Evolutionary conservation across 129 eudicot species (phyloP).

Genomic region (Tagetes erecta): DNA sequence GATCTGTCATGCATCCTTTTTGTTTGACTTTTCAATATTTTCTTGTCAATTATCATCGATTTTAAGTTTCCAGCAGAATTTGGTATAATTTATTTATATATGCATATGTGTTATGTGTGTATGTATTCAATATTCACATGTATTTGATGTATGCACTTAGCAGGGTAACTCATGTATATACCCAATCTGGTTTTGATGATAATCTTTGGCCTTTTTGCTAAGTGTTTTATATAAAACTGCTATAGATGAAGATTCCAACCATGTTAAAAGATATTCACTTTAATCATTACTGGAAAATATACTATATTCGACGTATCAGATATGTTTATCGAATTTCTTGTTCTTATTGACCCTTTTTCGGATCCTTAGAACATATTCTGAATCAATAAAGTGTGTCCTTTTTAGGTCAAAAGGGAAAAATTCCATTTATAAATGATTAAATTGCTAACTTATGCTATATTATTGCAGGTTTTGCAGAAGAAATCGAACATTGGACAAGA

Average conservation of each 20-base stretch:
- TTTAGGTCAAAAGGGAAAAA: constrained; percentile 13
- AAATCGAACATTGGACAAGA: neutral
- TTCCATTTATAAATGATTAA: constrained; percentile 6
- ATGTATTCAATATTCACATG: constrained; percentile 6
- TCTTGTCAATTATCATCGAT: neutral
- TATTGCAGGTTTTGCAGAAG: constrained; percentile 25
- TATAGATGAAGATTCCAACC: constrained; percentile 30
- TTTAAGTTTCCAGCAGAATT: constrained; percentile 9
- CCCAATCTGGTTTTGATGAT: neutral
- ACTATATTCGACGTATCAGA: constrained; percentile 17
- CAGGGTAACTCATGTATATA: neutral
- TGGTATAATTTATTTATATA: neutral
- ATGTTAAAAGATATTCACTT: constrained; percentile 16
- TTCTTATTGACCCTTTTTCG: constrained; percentile 27
- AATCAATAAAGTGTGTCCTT: constrained; percentile 31
- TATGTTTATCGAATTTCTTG: constrained; percentile 18
- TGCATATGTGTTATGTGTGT: neutral
- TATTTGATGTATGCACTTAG: constrained; percentile 12
- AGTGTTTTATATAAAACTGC: neutral
- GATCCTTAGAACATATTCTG: constrained; percentile 33
- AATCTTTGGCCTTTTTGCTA: constrained; percentile 13
- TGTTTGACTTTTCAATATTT: constrained; percentile 20
- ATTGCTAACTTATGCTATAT: neutral
- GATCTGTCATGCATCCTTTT: constrained; percentile 19
- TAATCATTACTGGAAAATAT: neutral